phyloP scores from a whole-genome alignment of 2,329 filamentous ascomycete genomes.

The Scortechinia acanthostroma region DNA sequence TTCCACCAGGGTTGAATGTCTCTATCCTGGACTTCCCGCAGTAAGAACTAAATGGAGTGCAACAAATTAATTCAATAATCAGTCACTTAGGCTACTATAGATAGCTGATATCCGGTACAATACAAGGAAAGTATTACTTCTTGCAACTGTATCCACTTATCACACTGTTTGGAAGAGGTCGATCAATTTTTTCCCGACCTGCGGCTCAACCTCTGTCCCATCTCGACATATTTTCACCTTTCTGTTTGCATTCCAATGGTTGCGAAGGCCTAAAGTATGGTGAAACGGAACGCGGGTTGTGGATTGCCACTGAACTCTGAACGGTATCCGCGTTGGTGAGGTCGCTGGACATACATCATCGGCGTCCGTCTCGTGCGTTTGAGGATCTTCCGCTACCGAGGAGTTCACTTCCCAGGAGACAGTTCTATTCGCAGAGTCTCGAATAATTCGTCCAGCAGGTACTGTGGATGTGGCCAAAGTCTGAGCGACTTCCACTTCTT shows the following conservation, averaged over 20 bases:
- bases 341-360: slow-evolving; percentile 22
- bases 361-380: slow-evolving; percentile 15
- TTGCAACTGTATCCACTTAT: too few species aligned
- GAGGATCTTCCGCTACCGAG: slow-evolving; percentile 25
- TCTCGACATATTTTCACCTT: slow-evolving; percentile 95
- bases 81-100: too few species aligned
- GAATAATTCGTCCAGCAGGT: slow-evolving; percentile 79
- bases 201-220: slow-evolving; percentile 84
- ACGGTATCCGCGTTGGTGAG: too few species aligned
- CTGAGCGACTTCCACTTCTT: slow-evolving; percentile 64
- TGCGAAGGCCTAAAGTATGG: slow-evolving; percentile 76
- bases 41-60: too few species aligned
- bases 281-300: slow-evolving; percentile 81
- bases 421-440: slow-evolving; percentile 86
- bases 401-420: slow-evolving; percentile 90
- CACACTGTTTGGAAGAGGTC: slow-evolving; percentile 59
- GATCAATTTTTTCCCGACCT: slow-evolving; percentile 69
- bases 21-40: too few species aligned
- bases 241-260: slow-evolving; percentile 89
- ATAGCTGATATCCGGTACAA: too few species aligned
- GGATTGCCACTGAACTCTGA: slow-evolving; percentile 84
- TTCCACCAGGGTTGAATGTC: too few species aligned
- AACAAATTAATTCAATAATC: too few species aligned
- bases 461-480: slow-evolving; percentile 73
- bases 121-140: too few species aligned